These are phyloP conservation scores for Moesziomyces parantarcticus DNA, from an alignment of 1,284 basidiomycete species.

Conservation along the genomic window DNA sequence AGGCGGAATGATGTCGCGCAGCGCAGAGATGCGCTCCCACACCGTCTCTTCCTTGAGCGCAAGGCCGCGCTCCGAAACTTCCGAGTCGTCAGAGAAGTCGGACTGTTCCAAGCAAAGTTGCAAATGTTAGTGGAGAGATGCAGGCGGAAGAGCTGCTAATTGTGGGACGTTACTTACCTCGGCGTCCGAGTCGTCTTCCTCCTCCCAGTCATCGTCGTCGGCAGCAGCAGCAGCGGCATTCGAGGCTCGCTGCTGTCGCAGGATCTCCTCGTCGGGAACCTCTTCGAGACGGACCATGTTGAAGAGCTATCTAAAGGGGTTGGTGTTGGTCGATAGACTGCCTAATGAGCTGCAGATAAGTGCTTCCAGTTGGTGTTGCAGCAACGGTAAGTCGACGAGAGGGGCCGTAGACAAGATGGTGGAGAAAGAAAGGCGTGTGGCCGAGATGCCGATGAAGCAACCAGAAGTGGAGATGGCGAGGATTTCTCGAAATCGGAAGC, in stretches of 20 bases:
- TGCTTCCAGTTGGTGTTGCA: not conserved
- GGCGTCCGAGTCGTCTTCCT: conserved; percentile 44
- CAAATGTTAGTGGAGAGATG: not conserved
- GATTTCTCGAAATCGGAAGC: conserved; percentile 23
- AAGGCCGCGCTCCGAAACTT: conserved; percentile 60
- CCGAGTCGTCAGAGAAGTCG: conserved; percentile 58
- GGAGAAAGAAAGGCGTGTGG: not conserved
- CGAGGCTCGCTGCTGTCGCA: conserved; percentile 41
- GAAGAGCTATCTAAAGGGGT: not conserved
- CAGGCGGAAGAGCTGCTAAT: no score
- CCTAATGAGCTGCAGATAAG: not conserved
- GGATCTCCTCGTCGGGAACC: conserved; percentile 53
- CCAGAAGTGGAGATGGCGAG: conserved; percentile 33
- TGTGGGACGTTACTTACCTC: conserved; percentile 24
- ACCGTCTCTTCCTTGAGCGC: conserved; percentile 75
- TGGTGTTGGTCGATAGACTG: not conserved
- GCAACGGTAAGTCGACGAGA: not conserved
- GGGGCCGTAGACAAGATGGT: not conserved
- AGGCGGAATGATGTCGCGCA: conserved; percentile 94
- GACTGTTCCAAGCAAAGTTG: conserved; percentile 12
- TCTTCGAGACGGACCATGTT: conserved; percentile 51
- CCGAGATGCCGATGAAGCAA: not conserved
- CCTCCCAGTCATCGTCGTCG: conserved; percentile 43
- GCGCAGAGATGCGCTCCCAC: conserved; percentile 85
- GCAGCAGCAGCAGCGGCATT: conserved; percentile 31